Percentiles rank a stretch among this genome's conserved stretches.
phyloP scores from a whole-genome alignment of 345 rosid genomes.

The Angophora floribunda region DNA sequence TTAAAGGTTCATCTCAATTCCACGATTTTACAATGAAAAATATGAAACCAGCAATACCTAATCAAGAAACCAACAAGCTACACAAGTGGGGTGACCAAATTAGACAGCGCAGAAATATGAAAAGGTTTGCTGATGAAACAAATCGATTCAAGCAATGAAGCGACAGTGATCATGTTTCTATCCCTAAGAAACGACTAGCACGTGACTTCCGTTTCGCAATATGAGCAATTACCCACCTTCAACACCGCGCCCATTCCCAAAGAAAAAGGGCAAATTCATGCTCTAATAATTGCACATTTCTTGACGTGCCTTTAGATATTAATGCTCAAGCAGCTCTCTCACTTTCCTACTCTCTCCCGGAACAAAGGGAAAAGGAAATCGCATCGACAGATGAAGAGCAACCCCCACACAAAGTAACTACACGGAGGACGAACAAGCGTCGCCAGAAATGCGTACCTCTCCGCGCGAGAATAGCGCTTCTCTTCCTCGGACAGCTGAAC shows the following conservation, averaged over 20 bases:
- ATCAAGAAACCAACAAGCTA: background rate
- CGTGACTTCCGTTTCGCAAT: background rate
- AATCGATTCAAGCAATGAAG: background rate
- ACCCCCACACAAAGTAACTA: background rate
- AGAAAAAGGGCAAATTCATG: background rate
- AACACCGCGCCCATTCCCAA: background rate
- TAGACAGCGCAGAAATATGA: background rate
- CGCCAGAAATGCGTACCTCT: constrained; percentile 31
- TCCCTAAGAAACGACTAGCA: background rate
- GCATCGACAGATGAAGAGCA: rapidly evolving
- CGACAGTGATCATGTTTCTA: background rate
- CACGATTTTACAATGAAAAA: background rate
- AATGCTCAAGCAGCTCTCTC: background rate
- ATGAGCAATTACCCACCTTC: rapidly evolving
- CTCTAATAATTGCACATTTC: background rate
- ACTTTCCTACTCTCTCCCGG: background rate
- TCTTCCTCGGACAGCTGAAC: constrained; percentile 77
- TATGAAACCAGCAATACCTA: background rate
- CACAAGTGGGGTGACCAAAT: background rate
- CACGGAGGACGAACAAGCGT: background rate
- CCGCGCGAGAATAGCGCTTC: constrained; percentile 88
- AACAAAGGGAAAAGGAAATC: background rate
- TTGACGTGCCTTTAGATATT: background rate
- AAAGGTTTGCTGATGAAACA: background rate
- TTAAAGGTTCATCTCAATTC: background rate